Conservation (phyloP, 495 filamentous ascomycete genomes). For the Schizothecium vesticola region DNA sequence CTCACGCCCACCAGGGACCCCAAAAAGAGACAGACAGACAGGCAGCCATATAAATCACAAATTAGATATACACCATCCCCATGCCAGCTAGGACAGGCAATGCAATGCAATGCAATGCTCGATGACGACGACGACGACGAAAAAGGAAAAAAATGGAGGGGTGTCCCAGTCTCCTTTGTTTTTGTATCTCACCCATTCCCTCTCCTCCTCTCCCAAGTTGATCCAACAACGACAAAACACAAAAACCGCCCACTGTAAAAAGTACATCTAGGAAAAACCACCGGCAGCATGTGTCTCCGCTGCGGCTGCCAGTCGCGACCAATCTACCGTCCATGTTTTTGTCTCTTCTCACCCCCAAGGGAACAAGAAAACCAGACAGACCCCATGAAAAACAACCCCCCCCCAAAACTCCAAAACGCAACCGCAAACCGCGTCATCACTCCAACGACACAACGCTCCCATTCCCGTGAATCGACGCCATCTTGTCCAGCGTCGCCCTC, state of each 20-base stretch:
- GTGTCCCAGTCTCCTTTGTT: not conserved
- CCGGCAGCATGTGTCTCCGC: too few species aligned
- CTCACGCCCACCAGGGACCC: too few species aligned
- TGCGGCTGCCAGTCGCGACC: not conserved
- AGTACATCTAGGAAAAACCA: not conserved
- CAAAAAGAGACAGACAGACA: not conserved
- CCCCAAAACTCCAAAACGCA: not conserved
- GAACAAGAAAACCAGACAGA: too few species aligned
- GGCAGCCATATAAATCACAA: not conserved
- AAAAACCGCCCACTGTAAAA: not conserved
- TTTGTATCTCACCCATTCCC: not conserved
- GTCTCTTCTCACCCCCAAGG: not conserved
- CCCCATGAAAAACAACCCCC: too few species aligned
- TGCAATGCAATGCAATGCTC: constrained; percentile 13
- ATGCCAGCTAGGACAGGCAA: not conserved
- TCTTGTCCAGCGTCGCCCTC: constrained; percentile 1
- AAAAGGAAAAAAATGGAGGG: not conserved
- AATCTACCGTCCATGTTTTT: too few species aligned
- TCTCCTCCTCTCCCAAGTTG: constrained; percentile 7
- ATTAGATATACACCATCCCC: not conserved
- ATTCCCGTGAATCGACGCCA: not conserved
- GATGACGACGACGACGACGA: not conserved
- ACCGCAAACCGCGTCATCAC: not conserved
- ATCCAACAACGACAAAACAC: not conserved
- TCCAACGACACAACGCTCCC: not conserved